Evolutionary conservation across 169 alveolate genomes (phyloP), one percentile per base, ranked within the genome.

Genomic region (Besnoitia besnoiti): DNA sequence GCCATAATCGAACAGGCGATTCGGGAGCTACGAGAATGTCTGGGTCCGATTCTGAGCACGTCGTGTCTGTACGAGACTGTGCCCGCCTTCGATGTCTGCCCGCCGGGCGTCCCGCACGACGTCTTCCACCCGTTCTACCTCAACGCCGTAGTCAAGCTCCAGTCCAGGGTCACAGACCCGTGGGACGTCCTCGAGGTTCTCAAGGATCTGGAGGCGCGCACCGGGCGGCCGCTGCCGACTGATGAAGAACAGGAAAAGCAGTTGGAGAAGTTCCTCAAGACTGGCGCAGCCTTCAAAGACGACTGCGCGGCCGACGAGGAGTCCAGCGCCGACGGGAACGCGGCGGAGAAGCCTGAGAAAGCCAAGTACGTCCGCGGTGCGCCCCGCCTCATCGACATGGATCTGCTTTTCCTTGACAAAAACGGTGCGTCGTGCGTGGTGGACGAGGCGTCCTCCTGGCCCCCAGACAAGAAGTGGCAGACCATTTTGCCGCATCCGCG

Each of bases 401-500:
- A 94, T 76, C 59, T 94, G 7, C 84, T 94, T 50, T 79, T 94
- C 37, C 75, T 85, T 33, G 91, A 91, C 40, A 55, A 76, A 30
- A 40, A 30, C 0, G 91, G 37, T 0, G 33, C 27, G 16, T 49
- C 59, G 21, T 1, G 2, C 16, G 55, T 77, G 2, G 19, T 40
- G 1, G 16, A 37, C 33, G 59, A 30, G 7, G 59, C 10, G 21
- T 7, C 33, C 33, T 14, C 7, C 16, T 37, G 33, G 5, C 61
- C 50, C 4, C 37, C 40, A 37, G 59, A 37, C n/a, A 35, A 46
- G 76, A 30, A 47, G 61, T 27, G 59, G 84, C 50, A 44, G 42
- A 24, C 4, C 89, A 40, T 46, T 35, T 47, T 94, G 30, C 95
- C 95, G 39, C 95, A 94, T 91, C 94, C 94, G 19, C 95, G 94